Base-by-base conservation (phyloP, 2,329 filamentous ascomycete genomes). In the Verticillium nubilum region DNA sequence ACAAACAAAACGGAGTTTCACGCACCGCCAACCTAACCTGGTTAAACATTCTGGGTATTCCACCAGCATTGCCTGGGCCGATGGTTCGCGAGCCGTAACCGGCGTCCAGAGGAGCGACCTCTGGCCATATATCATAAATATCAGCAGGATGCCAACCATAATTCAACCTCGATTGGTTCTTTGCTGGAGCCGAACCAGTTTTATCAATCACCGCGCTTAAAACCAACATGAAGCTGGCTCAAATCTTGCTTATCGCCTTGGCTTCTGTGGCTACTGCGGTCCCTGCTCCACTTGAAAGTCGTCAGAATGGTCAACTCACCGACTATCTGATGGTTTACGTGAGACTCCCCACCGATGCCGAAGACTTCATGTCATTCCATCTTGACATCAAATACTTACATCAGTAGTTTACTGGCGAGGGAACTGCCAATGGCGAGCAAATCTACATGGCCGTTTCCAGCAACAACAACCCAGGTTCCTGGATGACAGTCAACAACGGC, bases 401-500 rank as follows among this genome's bases (percentile, higher is more conserved):
- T 5, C 12, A 9, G 9, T 19, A 75, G 59, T 77, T 76, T 62
- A 74, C 72, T 2, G 69, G 68, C 50, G 73, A 73, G 60, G 65
- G 65, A 3, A 58, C 61, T 26, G 69, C 67, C 1, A 73, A 74
- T 37, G 74, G 76, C 57, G 72, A 60, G 17, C 59, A 77, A 52
- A 76, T 78, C 35, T 76, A 70, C 61, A 67, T 77, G 5, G 73
- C 74, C 5, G 74, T 73, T 25, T 75, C 71, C 61, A 69, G 73
- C 10, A 74, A 75, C 56, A 78, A 77, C 63, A 71, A 78, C 63
- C 75, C 76, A 3, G 63, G 76, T 5, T 68, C 67, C 50, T 78
- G 76, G 76, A 67, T 64, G 33, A 73, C 76, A 58, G 59, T 77
- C 58, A 76, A 77, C 59, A 67, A 66, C 15, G 73, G 72, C 4